Conservation (phyloP, 1,284 basidiomycete species). For the Lignosus rhinocerotis region DNA sequence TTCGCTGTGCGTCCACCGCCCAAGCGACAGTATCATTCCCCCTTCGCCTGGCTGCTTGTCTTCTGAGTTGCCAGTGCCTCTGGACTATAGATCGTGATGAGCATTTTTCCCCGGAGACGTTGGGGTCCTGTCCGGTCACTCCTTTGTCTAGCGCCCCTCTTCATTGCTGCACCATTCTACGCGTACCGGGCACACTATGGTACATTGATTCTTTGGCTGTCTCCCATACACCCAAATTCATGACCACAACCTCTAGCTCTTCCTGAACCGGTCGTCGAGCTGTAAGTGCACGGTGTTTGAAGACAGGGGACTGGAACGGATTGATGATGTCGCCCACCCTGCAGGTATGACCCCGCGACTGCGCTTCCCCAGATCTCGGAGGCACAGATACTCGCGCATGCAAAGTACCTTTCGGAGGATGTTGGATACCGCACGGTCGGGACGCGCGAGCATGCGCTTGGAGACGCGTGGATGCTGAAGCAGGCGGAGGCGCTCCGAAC, state of each 20-base stretch:
- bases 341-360: constrained; percentile 54
- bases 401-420: constrained; percentile 72
- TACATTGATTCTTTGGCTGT: constrained; percentile 13
- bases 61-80: no score
- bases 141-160: constrained; percentile 36
- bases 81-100: constrained; percentile 13
- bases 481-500: constrained; percentile 62
- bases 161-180: constrained; percentile 35
- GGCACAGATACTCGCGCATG: constrained; percentile 59
- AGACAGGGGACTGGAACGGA: not conserved
- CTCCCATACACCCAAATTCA: not conserved
- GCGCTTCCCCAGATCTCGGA: constrained; percentile 72
- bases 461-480: constrained; percentile 81
- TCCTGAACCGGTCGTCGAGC: constrained; percentile 40
- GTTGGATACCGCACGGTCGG: constrained; percentile 95
- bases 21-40: no score
- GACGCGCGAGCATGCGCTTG: constrained; percentile 84
- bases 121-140: constrained; percentile 42
- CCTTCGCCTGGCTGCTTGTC: no score
- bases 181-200: constrained; percentile 36
- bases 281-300: constrained; percentile 32
- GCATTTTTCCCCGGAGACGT: constrained; percentile 23
- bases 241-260: constrained; percentile 31
- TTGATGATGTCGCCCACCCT: not conserved
- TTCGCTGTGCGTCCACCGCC: no score